These are phyloP conservation scores for Globisporangium sylvaticum DNA, from an alignment of 352 stramenopile species.

Conservation along the genomic window DNA sequence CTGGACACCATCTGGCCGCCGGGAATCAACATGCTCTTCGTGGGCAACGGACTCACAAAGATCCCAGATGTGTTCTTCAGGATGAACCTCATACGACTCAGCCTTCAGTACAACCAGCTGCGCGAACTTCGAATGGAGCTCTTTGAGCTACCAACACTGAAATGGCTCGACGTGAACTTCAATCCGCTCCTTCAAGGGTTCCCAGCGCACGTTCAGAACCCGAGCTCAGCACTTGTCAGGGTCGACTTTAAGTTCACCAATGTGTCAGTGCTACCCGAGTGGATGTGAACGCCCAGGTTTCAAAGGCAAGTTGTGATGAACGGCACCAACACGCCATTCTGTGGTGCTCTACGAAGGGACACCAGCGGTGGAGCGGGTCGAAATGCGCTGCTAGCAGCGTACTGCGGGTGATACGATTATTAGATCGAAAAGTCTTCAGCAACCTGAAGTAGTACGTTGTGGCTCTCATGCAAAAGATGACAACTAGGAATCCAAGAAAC, in stretches of 20 bases:
- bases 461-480: no score
- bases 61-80: slow-evolving; percentile 19
- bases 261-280: neutral
- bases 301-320: neutral
- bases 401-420: no score
- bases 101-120: neutral
- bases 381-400: neutral
- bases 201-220: neutral
- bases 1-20: slow-evolving; percentile 30
- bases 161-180: neutral
- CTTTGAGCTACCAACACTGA: slow-evolving; percentile 6
- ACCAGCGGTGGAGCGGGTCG: neutral
- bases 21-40: slow-evolving; percentile 21
- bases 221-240: neutral
- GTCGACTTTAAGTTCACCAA: slow-evolving; percentile 1
- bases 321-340: neutral
- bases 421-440: no score
- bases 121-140: neutral
- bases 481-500: no score
- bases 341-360: neutral
- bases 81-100: slow-evolving; percentile 11
- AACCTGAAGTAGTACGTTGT: no score
- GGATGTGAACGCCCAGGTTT: slow-evolving; percentile 3
- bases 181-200: neutral
- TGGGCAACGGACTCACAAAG: slow-evolving; percentile 12